These are phyloP conservation scores for Canna indica DNA, from an alignment of 176 grass and related monocot genomes.

Conservation along the genomic window DNA sequence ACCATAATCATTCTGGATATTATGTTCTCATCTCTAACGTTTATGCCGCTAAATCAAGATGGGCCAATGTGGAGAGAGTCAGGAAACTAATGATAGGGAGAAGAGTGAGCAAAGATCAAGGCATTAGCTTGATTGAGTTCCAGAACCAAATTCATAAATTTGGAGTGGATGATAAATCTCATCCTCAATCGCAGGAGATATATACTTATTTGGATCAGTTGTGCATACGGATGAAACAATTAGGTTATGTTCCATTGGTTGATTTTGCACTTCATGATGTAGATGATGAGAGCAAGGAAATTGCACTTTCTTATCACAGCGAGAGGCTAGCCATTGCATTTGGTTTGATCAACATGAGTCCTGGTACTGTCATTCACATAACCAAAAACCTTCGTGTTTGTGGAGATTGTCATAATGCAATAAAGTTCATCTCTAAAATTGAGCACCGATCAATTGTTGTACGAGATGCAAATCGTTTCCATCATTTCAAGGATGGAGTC, in stretches of 20 bases:
- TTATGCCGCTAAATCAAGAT: constrained; percentile 26
- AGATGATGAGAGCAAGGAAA: constrained; percentile 14
- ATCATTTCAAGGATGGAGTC: constrained; percentile 4
- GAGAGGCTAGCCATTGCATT: constrained; percentile 10
- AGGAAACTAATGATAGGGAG: constrained; percentile 20
- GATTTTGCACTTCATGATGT: constrained; percentile 20
- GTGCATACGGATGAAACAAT: constrained; percentile 16
- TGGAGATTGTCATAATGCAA: constrained; percentile 15
- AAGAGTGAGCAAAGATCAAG: constrained; percentile 24
- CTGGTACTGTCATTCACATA: constrained; percentile 1
- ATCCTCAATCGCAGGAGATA: constrained; percentile 20
- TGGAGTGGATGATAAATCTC: constrained; percentile 23
- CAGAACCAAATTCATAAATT: constrained; percentile 18
- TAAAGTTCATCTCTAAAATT: constrained; percentile 11
- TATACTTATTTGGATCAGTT: constrained; percentile 14
- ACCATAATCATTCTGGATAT: constrained; percentile 12
- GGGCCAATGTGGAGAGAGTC: constrained; percentile 26
- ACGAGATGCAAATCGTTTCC: constrained; percentile 10
- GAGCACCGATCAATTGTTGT: constrained; percentile 3
- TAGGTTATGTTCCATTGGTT: constrained; percentile 21
- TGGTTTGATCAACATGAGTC: neutral
- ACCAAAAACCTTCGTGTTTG: constrained; percentile 15
- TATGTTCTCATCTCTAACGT: constrained; percentile 31
- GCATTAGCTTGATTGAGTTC: constrained; percentile 20
- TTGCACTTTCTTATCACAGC: constrained; percentile 19